Evolutionary conservation across 352 stramenopile species (phyloP), one percentile per base, ranked within the genome.

Genomic region (Phytopythium helicoides): DNA sequence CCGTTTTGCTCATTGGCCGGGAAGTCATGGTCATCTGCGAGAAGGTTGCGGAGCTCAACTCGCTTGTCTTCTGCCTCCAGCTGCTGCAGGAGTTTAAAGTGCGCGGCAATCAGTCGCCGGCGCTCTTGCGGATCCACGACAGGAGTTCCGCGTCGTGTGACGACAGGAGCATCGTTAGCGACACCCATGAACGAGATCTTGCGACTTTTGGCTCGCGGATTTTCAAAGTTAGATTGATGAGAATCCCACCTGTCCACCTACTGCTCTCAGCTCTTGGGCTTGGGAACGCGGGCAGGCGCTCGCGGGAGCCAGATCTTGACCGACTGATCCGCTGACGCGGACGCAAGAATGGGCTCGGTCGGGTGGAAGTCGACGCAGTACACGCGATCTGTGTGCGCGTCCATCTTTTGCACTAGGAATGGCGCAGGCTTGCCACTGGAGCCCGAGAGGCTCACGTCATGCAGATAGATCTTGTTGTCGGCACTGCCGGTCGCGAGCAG

Each of bases 281-380:
- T 92, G 34, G 68, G 42, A 1, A 89, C 68, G 18, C 78, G 60
- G 4, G 76, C 54, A 3, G 76, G 71, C 2, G 64, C 64, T n/a
- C 81, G 67, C 26, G 85, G 85, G 25, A 92, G 50, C 86, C 86
- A 96, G 44, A 96, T 92, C 52, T 92, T 92, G 47, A 96, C 83
- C 10, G 81, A 88, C 51, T 79, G 87, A 49, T 96, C 86, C 3
- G 86, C 84, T 44, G 86, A 96, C 18, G 81, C 84, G 12, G 84
- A 93, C 25, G 83, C 86, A 22, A 96, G 54, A 57, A 96, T 90
- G 22, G 86, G 86, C 38, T 92, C 85, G 0, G 76, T 87, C 40
- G 81, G 86, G 58, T 92, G 81, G 56, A 96, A 96, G 54, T 96
- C 84, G 35, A 92, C 82, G 52, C 82, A 90, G 64, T 96, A 96